A percentile compares a stretch with the other conserved stretches of the same genome.
phyloP scores from a whole-genome alignment of 2,329 filamentous ascomycete genomes.

The Elsinoe batatas region DNA sequence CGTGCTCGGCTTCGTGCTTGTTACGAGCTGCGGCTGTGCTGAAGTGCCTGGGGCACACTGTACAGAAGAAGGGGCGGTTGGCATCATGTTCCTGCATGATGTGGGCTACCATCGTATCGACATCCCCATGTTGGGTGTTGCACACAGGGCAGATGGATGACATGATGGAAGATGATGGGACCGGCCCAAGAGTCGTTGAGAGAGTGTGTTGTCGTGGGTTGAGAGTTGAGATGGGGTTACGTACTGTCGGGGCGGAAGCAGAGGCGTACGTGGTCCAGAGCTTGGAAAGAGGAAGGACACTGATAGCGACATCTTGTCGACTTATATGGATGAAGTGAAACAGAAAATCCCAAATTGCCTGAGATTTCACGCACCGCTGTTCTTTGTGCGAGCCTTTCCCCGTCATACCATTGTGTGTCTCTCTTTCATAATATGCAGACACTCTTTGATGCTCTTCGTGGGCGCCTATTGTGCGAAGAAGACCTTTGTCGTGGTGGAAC shows the following conservation, averaged over 20 bases:
- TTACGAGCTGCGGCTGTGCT: not conserved
- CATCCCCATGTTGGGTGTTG: not conserved
- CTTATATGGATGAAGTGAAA: not conserved
- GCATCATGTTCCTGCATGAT: not conserved
- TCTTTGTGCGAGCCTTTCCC: too few species aligned
- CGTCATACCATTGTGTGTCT: too few species aligned
- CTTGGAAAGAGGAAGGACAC: not conserved
- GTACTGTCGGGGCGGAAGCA: constrained; percentile 6
- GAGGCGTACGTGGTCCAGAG: constrained; percentile 5
- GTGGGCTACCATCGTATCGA: not conserved
- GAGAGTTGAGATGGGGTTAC: not conserved
- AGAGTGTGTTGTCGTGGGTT: not conserved
- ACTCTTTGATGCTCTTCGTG: too few species aligned
- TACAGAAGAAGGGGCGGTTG: not conserved
- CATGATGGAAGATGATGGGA: not conserved
- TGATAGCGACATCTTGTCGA: not conserved
- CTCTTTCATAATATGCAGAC: too few species aligned
- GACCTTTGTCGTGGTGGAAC: too few species aligned
- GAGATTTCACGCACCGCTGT: too few species aligned
- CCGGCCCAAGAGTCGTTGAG: not conserved
- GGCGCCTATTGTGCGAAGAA: too few species aligned
- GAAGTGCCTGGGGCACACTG: not conserved
- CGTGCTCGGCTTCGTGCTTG: not conserved
- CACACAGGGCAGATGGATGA: not conserved
- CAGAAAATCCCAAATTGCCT: too few species aligned